Percentiles rank a stretch among this genome's conserved stretches.
These are phyloP conservation scores for Chlamydomonas incerta DNA, from an alignment of 139 green algal genomes.

Conservation along the genomic window DNA sequence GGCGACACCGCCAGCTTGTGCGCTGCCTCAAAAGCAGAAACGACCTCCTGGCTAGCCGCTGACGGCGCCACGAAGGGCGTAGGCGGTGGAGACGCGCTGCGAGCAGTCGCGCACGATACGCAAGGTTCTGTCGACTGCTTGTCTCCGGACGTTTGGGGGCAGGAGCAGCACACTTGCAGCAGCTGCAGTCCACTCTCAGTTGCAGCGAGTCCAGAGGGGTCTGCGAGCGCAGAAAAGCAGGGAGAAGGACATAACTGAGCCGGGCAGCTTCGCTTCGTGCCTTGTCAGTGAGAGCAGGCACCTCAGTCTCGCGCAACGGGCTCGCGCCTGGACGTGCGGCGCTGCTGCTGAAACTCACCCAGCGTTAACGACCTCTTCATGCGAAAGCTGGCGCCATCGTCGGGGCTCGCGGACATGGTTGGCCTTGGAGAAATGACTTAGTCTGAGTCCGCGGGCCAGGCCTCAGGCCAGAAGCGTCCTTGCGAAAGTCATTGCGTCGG, in stretches of 20 bases:
- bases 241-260: not conserved
- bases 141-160: not conserved
- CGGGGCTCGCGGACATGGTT: too few relatives aligned
- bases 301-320: too few relatives aligned
- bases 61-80: conserved; percentile 28
- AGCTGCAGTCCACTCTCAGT: not conserved
- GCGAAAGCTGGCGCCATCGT: too few relatives aligned
- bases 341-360: too few relatives aligned
- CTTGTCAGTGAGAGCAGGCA: not conserved
- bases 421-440: too few relatives aligned
- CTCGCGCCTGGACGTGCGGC: too few relatives aligned
- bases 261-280: not conserved
- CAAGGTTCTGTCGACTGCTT: not conserved
- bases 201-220: conserved; percentile 7
- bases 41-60: conserved; percentile 7
- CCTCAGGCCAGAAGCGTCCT: too few relatives aligned
- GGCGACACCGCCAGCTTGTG: not conserved
- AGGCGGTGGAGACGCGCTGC: not conserved
- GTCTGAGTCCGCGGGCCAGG: too few relatives aligned
- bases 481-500: too few relatives aligned
- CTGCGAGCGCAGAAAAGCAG: not conserved
- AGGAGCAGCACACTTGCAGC: not conserved
- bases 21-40: conserved; percentile 22
- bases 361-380: too few relatives aligned
- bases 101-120: not conserved